Evolutionary conservation across 129 eudicot genomes (phyloP).

Genomic region (Tagetes patula): DNA sequence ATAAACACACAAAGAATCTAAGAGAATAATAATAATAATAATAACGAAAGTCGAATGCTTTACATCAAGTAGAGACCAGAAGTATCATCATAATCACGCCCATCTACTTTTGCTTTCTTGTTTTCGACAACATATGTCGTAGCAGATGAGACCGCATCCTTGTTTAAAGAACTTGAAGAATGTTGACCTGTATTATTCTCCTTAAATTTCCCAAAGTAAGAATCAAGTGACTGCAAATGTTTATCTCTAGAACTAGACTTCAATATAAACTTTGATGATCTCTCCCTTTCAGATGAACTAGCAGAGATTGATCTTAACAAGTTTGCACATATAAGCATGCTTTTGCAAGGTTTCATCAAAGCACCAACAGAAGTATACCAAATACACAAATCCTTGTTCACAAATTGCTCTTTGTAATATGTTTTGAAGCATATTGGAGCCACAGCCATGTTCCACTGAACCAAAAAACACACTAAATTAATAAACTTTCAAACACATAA

Average conservation of each 20-base stretch:
- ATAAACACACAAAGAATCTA: background rate
- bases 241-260: conserved; percentile 46
- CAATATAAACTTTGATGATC: conserved; percentile 21
- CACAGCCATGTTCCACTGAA: conserved; percentile 48
- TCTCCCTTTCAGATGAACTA: conserved; percentile 29
- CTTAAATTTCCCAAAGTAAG: conserved; percentile 53
- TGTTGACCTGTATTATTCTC: conserved; percentile 26
- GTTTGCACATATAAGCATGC: conserved; percentile 24
- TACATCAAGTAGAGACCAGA: conserved; percentile 74
- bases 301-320: conserved; percentile 27
- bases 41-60: conserved; percentile 19
- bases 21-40: conserved; percentile 6
- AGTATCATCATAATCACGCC: conserved; percentile 42
- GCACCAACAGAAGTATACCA: conserved; percentile 17
- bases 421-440: conserved; percentile 49
- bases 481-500: background rate
- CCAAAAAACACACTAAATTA: conserved; percentile 4
- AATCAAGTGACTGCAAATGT: conserved; percentile 55
- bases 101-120: conserved; percentile 24
- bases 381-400: conserved; percentile 13
- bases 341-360: conserved; percentile 9
- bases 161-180: conserved; percentile 17
- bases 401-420: conserved; percentile 31
- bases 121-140: conserved; percentile 17
- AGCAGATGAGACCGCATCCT: conserved; percentile 14